Conservation (phyloP, 805 yeast species). For the Cyberlindnera nakhonratchasimensis region DNA sequence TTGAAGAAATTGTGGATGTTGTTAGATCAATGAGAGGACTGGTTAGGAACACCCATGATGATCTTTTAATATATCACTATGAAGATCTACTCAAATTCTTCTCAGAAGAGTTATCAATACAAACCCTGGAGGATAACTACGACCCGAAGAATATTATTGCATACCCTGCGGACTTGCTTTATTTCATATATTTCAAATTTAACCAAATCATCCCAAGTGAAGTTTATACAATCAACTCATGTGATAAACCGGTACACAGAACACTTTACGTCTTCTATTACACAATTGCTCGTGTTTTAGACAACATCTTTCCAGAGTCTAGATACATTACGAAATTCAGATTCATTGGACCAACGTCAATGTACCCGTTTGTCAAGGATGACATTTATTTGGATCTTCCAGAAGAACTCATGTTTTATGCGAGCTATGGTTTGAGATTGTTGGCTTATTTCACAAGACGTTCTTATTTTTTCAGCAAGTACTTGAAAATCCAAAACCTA, state of each 20-base stretch:
- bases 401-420: slow-evolving; percentile 11
- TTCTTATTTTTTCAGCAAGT: slow-evolving; percentile 19
- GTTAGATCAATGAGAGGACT: slow-evolving; percentile 10
- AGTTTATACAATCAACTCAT: slow-evolving; percentile 10
- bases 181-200: slow-evolving; percentile 17
- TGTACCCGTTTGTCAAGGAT: slow-evolving; percentile 19
- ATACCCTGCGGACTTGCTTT: slow-evolving; percentile 18
- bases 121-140: neutral
- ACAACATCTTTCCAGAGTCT: slow-evolving; percentile 25
- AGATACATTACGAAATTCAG: slow-evolving; percentile 20
- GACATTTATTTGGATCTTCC: slow-evolving; percentile 11
- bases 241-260: slow-evolving; percentile 13
- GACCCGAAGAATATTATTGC: slow-evolving; percentile 14
- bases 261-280: slow-evolving; percentile 19
- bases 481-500: slow-evolving; percentile 22
- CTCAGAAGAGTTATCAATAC: slow-evolving; percentile 3
- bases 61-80: slow-evolving; percentile 6
- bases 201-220: slow-evolving; percentile 22
- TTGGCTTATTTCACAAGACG: slow-evolving; percentile 25
- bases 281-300: slow-evolving; percentile 19
- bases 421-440: slow-evolving; percentile 20
- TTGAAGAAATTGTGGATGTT: slow-evolving; percentile 19
- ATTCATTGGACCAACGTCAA: slow-evolving; percentile 26
- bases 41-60: slow-evolving; percentile 14
- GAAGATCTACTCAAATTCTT: slow-evolving; percentile 13